Percentiles rank a stretch among this genome's conserved stretches.
These are phyloP conservation scores for Populus hybrid DNA, from an alignment of 441 rosid species.

Conservation along the genomic window DNA sequence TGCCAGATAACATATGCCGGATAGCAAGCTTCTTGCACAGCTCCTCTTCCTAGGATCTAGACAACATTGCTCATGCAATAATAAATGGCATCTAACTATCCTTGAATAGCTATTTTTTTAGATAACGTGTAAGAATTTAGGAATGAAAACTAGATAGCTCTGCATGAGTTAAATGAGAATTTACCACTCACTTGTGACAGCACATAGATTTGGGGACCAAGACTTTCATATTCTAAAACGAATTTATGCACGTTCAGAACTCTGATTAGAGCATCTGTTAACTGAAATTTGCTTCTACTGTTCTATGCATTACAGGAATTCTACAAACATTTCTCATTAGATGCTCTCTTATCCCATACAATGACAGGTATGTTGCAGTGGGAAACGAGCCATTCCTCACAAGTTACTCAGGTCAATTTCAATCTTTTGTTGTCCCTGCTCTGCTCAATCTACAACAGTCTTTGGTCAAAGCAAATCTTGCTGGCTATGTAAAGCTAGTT, in stretches of 20 bases:
- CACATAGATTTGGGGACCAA: no score
- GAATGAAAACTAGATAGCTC: neutral
- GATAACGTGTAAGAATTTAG: neutral
- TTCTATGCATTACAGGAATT: neutral
- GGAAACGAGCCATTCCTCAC: constrained; percentile 93
- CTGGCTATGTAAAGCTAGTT: constrained; percentile 68
- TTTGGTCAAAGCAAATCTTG: constrained; percentile 73
- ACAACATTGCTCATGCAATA: constrained; percentile 19
- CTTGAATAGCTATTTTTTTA: neutral
- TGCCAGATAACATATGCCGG: constrained; percentile 28
- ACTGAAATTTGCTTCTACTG: neutral
- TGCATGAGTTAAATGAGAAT: neutral
- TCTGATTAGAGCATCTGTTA: neutral
- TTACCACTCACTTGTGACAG: neutral
- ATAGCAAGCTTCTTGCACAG: constrained; percentile 23
- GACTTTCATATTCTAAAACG: neutral
- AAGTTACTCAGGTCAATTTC: constrained; percentile 64
- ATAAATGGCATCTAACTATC: constrained; percentile 19
- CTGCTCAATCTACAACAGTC: constrained; percentile 76
- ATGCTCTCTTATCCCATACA: constrained; percentile 9
- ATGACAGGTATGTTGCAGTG: constrained; percentile 73
- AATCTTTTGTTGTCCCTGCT: constrained; percentile 75
- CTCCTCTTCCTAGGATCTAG: constrained; percentile 27
- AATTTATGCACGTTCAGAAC: neutral
- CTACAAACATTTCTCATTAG: constrained; percentile 5